These are phyloP conservation scores for Globisporangium barbulae DNA, from an alignment of 352 stramenopile genomes.

Conservation along the genomic window DNA sequence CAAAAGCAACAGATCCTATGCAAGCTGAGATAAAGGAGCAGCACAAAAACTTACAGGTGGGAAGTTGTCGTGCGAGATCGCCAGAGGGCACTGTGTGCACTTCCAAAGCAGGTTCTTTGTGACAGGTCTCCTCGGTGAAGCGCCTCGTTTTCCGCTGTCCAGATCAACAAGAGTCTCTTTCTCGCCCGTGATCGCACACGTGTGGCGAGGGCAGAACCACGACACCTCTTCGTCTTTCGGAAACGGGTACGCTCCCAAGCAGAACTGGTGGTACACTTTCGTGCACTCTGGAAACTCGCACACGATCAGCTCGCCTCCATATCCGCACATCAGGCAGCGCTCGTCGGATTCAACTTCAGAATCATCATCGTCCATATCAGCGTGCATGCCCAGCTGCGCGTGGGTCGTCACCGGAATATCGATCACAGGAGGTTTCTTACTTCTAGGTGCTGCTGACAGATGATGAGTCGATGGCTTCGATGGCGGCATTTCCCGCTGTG, in stretches of 20 bases:
- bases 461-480: slow-evolving; percentile 5
- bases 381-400: slow-evolving; percentile 27
- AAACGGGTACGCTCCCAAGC: slow-evolving; percentile 73
- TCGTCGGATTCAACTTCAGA: slow-evolving; percentile 67
- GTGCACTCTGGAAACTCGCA: slow-evolving; percentile 79
- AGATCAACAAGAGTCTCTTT: slow-evolving; percentile 48
- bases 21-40: slow-evolving; percentile 3
- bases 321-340: slow-evolving; percentile 73
- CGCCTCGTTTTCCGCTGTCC: slow-evolving; percentile 32
- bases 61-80: slow-evolving; percentile 51
- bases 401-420: slow-evolving; percentile 25
- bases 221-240: slow-evolving; percentile 76
- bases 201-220: slow-evolving; percentile 81
- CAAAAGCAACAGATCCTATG: slow-evolving; percentile 8
- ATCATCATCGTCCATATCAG: slow-evolving; percentile 32
- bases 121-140: slow-evolving; percentile 44
- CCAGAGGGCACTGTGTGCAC: slow-evolving; percentile 69
- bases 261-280: slow-evolving; percentile 89
- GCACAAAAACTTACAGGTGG: slow-evolving; percentile 40
- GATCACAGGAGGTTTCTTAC: slow-evolving; percentile 41
- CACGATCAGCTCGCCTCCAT: slow-evolving; percentile 78
- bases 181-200: slow-evolving; percentile 58
- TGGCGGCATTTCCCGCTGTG: slow-evolving; percentile 27
- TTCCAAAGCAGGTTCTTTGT: slow-evolving; percentile 79
- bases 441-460: background rate